These are phyloP conservation scores for Dioscorea dumetorum DNA, from an alignment of 106 monocot species.

Conservation along the genomic window DNA sequence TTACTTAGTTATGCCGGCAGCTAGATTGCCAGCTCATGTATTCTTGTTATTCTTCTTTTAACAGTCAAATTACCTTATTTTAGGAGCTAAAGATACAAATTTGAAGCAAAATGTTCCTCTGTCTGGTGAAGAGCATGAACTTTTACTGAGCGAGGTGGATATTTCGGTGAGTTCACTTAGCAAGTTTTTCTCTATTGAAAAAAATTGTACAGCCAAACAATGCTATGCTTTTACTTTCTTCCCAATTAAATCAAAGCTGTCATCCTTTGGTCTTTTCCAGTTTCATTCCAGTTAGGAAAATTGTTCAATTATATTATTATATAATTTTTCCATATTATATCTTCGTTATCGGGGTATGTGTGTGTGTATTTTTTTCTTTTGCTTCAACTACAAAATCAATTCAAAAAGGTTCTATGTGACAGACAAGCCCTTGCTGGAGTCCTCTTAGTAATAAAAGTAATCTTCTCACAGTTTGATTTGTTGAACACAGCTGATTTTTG, in stretches of 20 bases:
- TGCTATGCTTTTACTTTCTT: neutral
- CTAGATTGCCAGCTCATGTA: neutral
- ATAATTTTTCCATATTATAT: neutral
- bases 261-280: no score
- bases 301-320: neutral
- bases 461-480: neutral
- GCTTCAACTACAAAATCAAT: neutral
- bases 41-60: neutral
- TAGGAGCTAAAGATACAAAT: conserved; percentile 15
- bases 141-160: conserved; percentile 6
- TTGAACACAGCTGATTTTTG: conserved; percentile 1
- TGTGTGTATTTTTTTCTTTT: neutral
- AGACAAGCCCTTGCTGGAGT: neutral
- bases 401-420: neutral
- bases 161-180: conserved; percentile 6
- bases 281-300: no score
- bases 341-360: neutral
- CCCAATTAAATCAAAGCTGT: neutral
- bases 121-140: neutral
- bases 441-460: neutral
- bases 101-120: neutral
- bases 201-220: neutral
- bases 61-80: neutral
- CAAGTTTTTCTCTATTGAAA: neutral
- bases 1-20: neutral